Evolutionary conservation across 176 grass and related monocot genomes (phyloP).

Genomic region (Paspalum notatum): DNA sequence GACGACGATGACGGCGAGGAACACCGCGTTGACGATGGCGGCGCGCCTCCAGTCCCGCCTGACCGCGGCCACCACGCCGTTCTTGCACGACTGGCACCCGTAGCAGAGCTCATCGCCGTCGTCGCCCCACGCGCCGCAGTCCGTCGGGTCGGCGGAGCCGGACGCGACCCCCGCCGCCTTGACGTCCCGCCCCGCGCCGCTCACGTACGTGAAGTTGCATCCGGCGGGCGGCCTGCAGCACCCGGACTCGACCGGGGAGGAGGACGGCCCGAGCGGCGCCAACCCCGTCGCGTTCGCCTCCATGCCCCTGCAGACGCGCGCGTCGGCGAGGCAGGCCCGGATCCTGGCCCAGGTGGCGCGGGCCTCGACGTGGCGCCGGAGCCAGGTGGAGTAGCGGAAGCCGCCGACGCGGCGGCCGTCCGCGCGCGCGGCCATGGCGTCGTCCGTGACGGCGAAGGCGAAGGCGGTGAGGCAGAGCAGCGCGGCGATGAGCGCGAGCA

Average conservation of each 20-base stretch:
- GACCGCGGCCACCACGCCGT: constrained; percentile 52
- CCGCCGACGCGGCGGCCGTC: background rate
- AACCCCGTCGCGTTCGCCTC: background rate
- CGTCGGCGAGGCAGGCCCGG: constrained; percentile 44
- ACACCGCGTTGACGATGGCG: constrained; percentile 59
- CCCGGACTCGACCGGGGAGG: constrained; percentile 64
- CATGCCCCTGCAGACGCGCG: constrained; percentile 47
- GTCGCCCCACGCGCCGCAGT: constrained; percentile 63
- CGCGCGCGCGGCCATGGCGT: background rate
- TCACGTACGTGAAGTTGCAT: constrained; percentile 60
- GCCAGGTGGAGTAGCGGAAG: constrained; percentile 57
- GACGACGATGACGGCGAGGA: constrained; percentile 55
- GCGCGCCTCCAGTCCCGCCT: constrained; percentile 63
- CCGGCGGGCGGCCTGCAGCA: constrained; percentile 75
- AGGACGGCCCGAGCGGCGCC: constrained; percentile 28
- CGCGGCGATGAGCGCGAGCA: constrained; percentile 58
- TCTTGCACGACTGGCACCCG: constrained; percentile 71
- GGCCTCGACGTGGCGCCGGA: constrained; percentile 43
- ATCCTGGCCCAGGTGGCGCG: constrained; percentile 49
- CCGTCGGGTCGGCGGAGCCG: constrained; percentile 24
- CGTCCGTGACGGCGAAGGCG: constrained; percentile 57
- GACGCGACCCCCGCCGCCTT: background rate
- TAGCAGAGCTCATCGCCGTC: constrained; percentile 60
- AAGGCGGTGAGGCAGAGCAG: constrained; percentile 67
- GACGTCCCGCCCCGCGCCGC: constrained; percentile 56